Evolutionary conservation across 73 alveolate species (phyloP), one percentile per base, ranked within the genome.

Genomic region (Paraurostyla sp.): DNA sequence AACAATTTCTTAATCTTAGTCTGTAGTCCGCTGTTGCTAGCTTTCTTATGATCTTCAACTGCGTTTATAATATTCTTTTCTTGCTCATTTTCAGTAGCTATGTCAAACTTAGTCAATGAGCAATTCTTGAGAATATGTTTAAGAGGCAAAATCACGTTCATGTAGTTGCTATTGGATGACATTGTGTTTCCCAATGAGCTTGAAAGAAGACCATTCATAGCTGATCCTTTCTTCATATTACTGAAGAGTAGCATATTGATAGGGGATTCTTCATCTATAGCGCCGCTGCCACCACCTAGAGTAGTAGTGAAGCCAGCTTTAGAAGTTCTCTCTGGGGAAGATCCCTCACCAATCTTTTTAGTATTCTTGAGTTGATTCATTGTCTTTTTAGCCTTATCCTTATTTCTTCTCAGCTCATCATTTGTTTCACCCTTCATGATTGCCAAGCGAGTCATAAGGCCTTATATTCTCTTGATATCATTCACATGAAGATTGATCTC

Each of bases 381-480:
- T 36, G 91, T 92, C 92, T 57, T 90, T 71, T 78, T 92, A 20
- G 98, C 92, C 78, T 89, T 82, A 27, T 91, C 95, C 43, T 94
- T 94, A 11, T 46, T 50, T 57, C 98, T 87, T 49, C 78, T 92
- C 6, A 93, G 89, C 57, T 94, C 98, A 51, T 94, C 98, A 16
- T 78, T 51, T 22, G 87, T 58, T 71, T 85, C 51, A 38, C 98
- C 98, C 48, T 92, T 89, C 81, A 68, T 94, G 78, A 80, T 29
- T n/a, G 96, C 96, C 6, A 83, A 54, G 22, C 92, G 87, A 22
- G 94, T 57, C 29, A 94, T 88, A 52, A 88, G 73, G n/a, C 96
- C 96, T 76, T 94, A 60, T 52, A 97, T 97, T 91, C 99, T 88
- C 30, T 94, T 96, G 18, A 97, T 97, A 90, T 97, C 99, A 57